Conservation (phyloP, 192 early-diverging fungal genomes). For the Geranomyces variabilis region DNA sequence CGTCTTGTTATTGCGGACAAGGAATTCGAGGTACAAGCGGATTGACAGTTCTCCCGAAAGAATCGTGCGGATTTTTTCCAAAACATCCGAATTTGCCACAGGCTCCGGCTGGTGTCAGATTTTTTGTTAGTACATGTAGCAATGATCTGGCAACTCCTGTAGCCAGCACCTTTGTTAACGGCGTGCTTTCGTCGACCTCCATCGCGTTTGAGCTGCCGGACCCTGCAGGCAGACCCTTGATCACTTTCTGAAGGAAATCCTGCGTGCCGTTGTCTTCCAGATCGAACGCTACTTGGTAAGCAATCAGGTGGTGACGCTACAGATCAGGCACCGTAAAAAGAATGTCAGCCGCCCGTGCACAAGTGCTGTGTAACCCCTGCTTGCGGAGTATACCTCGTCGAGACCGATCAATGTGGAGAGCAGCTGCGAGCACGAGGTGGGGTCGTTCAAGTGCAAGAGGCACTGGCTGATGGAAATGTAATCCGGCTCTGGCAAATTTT, state of each 20-base stretch:
- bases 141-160: too few relatives aligned
- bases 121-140: not conserved
- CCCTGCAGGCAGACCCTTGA: slow-evolving; percentile 55
- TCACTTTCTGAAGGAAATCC: slow-evolving; percentile 88
- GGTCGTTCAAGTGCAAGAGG: slow-evolving; percentile 88
- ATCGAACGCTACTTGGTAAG: slow-evolving; percentile 98
- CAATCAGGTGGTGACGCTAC: slow-evolving; percentile 70
- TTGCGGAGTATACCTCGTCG: slow-evolving; percentile 51
- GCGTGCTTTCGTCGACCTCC: slow-evolving; percentile 44
- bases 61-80: slow-evolving; percentile 75
- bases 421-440: slow-evolving; percentile 71
- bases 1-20: slow-evolving; percentile 94
- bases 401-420: slow-evolving; percentile 68
- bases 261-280: slow-evolving; percentile 96
- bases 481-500: slow-evolving; percentile 78
- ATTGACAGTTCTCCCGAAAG: slow-evolving; percentile 90
- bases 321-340: not conserved
- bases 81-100: slow-evolving; percentile 27
- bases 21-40: slow-evolving; percentile 91
- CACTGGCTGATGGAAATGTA: slow-evolving; percentile 92
- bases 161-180: slow-evolving; percentile 25
- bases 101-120: slow-evolving; percentile 5
- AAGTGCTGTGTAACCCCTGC: not conserved
- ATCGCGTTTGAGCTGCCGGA: slow-evolving; percentile 28
- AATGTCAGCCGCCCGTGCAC: not conserved